Conservation (phyloP, 176 grass and related monocot species). For the Juncus effusus region DNA sequence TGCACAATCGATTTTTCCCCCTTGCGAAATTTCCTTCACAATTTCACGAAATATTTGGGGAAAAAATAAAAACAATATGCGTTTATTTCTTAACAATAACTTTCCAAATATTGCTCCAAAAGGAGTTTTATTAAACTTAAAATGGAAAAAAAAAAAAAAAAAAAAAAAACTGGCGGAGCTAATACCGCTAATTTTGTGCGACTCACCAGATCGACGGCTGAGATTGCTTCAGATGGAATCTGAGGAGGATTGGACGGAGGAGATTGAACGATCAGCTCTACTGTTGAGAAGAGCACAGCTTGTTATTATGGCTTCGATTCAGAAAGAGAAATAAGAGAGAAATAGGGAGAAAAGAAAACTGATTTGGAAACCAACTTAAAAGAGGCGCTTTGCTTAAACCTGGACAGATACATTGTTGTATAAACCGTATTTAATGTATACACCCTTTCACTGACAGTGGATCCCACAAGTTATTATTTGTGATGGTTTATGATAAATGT, state of each 20-base stretch:
- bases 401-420: not conserved
- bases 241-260: not conserved
- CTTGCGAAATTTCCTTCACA: not conserved
- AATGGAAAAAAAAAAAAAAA: constrained; percentile 31
- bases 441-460: not conserved
- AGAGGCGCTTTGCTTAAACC: constrained; percentile 25
- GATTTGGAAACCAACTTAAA: not conserved
- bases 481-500: not conserved
- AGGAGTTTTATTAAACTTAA: constrained; percentile 13
- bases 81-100: not conserved
- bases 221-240: not conserved
- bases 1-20: constrained; percentile 1
- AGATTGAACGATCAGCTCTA: not conserved
- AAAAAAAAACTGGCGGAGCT: constrained; percentile 28
- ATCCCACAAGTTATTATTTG: not conserved
- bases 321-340: constrained; percentile 3
- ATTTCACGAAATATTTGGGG: not conserved
- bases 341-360: not conserved
- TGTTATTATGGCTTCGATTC: too few species aligned
- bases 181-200: not conserved
- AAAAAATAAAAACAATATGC: not conserved
- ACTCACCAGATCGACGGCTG: constrained; percentile 25
- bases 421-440: not conserved
- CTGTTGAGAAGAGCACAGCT: not conserved
- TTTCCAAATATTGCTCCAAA: not conserved